Evolutionary conservation across 768 basidiomycete species (phyloP).

Genomic region (Boletus speciosus): DNA sequence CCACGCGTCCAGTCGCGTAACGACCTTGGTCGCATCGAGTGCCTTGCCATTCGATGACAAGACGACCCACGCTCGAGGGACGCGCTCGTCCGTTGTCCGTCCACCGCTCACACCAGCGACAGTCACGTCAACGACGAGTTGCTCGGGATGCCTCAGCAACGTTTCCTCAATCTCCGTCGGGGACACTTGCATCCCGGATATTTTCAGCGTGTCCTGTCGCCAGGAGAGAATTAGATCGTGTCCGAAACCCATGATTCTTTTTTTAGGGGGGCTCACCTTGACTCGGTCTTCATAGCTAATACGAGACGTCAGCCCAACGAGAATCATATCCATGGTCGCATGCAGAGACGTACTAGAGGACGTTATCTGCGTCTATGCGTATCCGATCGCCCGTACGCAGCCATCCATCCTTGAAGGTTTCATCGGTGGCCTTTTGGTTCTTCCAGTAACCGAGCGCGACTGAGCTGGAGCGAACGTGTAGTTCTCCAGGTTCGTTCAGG

Average conservation of each 20-base stretch:
- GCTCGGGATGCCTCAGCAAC: conserved; percentile 57
- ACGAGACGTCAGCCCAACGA: background rate
- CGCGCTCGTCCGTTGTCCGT: conserved; percentile 66
- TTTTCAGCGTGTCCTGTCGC: conserved; percentile 71
- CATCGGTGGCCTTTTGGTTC: conserved; percentile 60
- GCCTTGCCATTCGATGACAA: conserved; percentile 53
- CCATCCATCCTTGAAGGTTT: conserved; percentile 72
- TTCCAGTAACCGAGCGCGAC: conserved; percentile 70
- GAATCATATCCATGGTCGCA: background rate
- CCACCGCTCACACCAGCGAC: conserved; percentile 76
- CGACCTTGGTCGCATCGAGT: conserved; percentile 39
- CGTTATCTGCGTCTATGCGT: conserved; percentile 53
- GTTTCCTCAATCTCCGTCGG: conserved; percentile 74
- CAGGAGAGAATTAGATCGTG: background rate
- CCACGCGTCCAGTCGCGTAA: conserved; percentile 57
- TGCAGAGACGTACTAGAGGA: conserved; percentile 54
- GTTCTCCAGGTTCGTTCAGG: conserved; percentile 60
- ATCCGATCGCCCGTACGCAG: conserved; percentile 72
- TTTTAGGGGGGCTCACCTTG: conserved; percentile 45
- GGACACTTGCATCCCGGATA: conserved; percentile 77
- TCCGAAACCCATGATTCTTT: background rate
- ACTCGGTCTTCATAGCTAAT: conserved; percentile 67
- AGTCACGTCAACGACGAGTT: conserved; percentile 58
- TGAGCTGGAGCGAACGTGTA: conserved; percentile 55
- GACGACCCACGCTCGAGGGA: conserved; percentile 78